These are phyloP conservation scores for Knufia petricola DNA, from an alignment of 2,329 filamentous ascomycete genomes.

Conservation along the genomic window DNA sequence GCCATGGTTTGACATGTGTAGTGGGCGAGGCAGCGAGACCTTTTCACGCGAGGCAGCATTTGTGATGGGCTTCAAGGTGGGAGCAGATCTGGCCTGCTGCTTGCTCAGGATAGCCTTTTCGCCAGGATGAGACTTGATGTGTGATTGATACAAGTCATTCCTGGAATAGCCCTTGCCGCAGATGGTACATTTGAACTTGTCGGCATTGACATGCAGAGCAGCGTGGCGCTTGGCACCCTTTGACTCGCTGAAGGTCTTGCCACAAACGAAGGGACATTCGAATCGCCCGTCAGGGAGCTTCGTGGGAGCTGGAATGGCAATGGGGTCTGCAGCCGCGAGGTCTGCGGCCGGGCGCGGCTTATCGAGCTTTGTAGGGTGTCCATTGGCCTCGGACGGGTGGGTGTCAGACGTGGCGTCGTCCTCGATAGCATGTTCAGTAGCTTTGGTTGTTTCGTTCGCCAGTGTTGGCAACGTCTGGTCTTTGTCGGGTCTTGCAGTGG, in stretches of 20 bases:
- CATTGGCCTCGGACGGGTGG: no score
- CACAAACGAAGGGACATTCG: slow-evolving; percentile 17
- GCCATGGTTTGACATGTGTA: no score
- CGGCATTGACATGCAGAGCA: slow-evolving; percentile 9
- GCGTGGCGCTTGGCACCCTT: slow-evolving; percentile 17
- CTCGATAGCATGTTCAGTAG: neutral
- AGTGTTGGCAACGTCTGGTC: neutral
- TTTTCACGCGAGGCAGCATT: no score
- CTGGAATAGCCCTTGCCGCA: slow-evolving; percentile 14
- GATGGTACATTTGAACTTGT: slow-evolving; percentile 12
- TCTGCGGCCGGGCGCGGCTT: neutral
- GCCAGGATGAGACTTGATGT: slow-evolving; percentile 13
- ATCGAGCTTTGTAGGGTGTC: neutral
- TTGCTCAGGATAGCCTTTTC: neutral
- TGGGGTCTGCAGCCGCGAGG: neutral
- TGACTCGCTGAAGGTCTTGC: slow-evolving; percentile 12
- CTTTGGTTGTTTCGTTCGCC: neutral
- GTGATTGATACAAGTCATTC: slow-evolving; percentile 12
- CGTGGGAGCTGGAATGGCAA: neutral
- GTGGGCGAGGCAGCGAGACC: no score
- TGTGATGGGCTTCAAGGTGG: no score
- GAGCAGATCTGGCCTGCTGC: neutral
- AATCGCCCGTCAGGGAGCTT: slow-evolving; percentile 8
- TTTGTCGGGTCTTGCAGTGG: neutral
- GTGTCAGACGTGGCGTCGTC: neutral